Evolutionary conservation across 495 filamentous ascomycete genomes (phyloP).

Genomic region (Neurospora tetraspora): DNA sequence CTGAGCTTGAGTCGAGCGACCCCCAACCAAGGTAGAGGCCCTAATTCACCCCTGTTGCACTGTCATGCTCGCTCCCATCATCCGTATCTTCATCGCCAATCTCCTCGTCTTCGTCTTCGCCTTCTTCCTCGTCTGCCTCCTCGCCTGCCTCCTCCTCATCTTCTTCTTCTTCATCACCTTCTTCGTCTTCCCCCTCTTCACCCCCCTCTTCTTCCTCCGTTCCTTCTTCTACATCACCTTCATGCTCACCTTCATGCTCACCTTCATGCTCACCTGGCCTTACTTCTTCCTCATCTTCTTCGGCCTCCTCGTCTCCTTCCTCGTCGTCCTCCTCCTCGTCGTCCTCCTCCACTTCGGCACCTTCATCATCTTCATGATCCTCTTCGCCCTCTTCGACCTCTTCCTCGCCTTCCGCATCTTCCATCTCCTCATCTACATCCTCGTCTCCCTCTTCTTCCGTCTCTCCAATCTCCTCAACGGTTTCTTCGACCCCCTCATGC

Average conservation of each 20-base stretch:
- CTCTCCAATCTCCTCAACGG: constrained; percentile 11
- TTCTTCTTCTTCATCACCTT: neutral
- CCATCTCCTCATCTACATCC: constrained; percentile 9
- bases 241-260: neutral
- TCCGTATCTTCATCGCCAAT: neutral
- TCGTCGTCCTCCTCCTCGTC: neutral
- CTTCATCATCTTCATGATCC: neutral
- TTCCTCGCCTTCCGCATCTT: constrained; percentile 12
- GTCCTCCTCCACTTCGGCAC: constrained; percentile 1
- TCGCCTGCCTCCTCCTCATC: neutral
- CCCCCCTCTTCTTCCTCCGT: neutral
- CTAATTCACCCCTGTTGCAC: neutral
- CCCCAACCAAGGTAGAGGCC: neutral
- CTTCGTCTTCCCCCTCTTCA: neutral
- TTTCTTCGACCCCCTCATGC: constrained; percentile 19
- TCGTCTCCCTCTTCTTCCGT: constrained; percentile 8
- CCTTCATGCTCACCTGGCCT: neutral
- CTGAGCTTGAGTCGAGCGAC: neutral
- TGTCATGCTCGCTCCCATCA: neutral
- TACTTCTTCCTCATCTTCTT: neutral
- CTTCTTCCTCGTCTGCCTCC: neutral
- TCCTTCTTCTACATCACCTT: constrained; percentile 5
- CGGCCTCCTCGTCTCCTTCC: neutral
- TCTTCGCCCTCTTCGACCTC: constrained; percentile 8
- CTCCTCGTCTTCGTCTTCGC: constrained; percentile 4